Evolutionary conservation across 441 rosid genomes (phyloP), one percentile per base, ranked within the genome.

Genomic region (Populus tomentosa): DNA sequence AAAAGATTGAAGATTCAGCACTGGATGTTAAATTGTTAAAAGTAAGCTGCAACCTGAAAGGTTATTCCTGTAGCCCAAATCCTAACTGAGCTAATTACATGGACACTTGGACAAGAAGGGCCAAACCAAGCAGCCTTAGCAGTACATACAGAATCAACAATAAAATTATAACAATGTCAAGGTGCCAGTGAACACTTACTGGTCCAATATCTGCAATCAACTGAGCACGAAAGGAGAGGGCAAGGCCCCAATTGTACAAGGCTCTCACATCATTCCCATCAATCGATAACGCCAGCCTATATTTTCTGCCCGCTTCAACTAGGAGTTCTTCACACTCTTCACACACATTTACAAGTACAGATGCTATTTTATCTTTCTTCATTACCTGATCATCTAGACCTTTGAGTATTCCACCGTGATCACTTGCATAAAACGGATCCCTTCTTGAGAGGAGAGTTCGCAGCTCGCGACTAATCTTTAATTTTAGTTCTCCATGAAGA

Each of bases 181-280:
- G 13, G 28, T 38, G n/a, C 56, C 33, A 32, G 67, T 1, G 65
- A 77, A 74, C 69, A 42, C 90, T 84, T 87, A 89, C 95, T 20
- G 94, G 96, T 82, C 96, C 94, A 74, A 91, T 89, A 77, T 91
- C 94, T 16, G 91, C 85, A 74, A 91, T 86, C 74, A 91, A 81
- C 79, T 91, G 92, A 5, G 94, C 94, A 50, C 94, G 94, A 80
- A 87, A 90, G 76, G 90, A 89, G 30, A 91, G 85, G 72, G 94
- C 96, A 81, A 91, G 92, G 67, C 94, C 96, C 91, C 96, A 91
- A 38, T 91, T 91, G 78, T 91, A 89, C 24, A 90, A 78, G 24
- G 96, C 90, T 79, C 91, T 84, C 35, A 83, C 85, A 70, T 91
- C 96, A 78, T 80, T 80, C 69, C 92, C 92, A 74, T 90, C 94